Percentiles rank a stretch among this genome's conserved stretches.
Evolutionary conservation across 306 rosid genomes (phyloP).

Genomic region (Vigna angularis): DNA sequence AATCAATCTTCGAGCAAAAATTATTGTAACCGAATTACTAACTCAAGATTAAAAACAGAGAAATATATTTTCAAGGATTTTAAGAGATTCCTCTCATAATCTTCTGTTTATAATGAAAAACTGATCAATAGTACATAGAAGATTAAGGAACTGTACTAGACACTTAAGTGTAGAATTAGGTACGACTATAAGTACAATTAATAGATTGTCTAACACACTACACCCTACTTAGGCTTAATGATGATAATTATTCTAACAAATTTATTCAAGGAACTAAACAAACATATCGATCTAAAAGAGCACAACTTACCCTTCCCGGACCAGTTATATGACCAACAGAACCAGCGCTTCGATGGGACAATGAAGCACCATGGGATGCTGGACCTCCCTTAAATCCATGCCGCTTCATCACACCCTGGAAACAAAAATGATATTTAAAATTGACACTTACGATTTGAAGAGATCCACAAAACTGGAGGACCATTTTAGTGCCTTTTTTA

Average conservation of each 20-base stretch:
- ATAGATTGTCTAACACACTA: too few species aligned
- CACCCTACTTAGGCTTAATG: too few species aligned
- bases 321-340: slow-evolving; percentile 78
- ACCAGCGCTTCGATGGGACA: slow-evolving; percentile 68
- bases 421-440: slow-evolving; percentile 36
- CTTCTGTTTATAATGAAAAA: too few species aligned
- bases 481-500: not conserved
- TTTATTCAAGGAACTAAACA: slow-evolving; percentile 3
- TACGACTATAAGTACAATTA: too few species aligned
- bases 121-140: too few species aligned
- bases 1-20: slow-evolving; percentile 7
- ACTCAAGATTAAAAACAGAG: too few species aligned
- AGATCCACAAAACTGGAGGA: slow-evolving; percentile 6
- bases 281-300: slow-evolving; percentile 14
- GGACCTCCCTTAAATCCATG: slow-evolving; percentile 63
- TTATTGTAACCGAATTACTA: slow-evolving; percentile 12
- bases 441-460: slow-evolving; percentile 4
- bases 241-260: not conserved
- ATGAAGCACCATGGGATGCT: slow-evolving; percentile 82
- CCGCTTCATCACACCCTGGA: slow-evolving; percentile 83
- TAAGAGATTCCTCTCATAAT: too few species aligned
- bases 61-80: too few species aligned
- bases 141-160: too few species aligned
- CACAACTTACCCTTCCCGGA: slow-evolving; percentile 72
- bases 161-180: too few species aligned